Evolutionary conservation across 164 flowering plant genomes (phyloP).

Genomic region (Amborella trichopoda): DNA sequence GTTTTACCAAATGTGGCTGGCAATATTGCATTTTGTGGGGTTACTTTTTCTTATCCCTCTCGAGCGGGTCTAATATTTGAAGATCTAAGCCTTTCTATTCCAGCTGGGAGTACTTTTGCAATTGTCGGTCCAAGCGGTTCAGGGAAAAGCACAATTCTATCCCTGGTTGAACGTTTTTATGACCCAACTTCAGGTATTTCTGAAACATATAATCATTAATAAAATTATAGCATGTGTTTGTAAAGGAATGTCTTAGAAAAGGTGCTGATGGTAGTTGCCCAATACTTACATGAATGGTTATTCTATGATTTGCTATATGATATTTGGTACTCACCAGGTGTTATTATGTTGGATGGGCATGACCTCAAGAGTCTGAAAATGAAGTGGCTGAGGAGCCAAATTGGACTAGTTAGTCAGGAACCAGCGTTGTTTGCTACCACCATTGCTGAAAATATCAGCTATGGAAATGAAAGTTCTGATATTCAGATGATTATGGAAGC

Average conservation of each 20-base stretch:
- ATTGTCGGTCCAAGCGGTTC: slow-evolving; percentile 80
- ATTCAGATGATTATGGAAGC: slow-evolving; percentile 49
- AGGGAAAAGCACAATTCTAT: slow-evolving; percentile 70
- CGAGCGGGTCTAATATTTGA: slow-evolving; percentile 38
- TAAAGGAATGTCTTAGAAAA: no score
- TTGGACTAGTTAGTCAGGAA: slow-evolving; percentile 83
- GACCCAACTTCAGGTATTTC: slow-evolving; percentile 57
- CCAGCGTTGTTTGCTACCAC: slow-evolving; percentile 67
- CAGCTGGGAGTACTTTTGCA: slow-evolving; percentile 51
- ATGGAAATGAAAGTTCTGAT: slow-evolving; percentile 48
- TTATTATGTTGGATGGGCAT: slow-evolving; percentile 59
- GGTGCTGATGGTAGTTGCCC: no score
- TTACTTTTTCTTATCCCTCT: slow-evolving; percentile 57
- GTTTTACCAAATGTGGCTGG: slow-evolving; percentile 29
- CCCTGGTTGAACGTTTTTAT: slow-evolving; percentile 62
- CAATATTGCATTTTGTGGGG: slow-evolving; percentile 45
- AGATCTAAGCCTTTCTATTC: slow-evolving; percentile 36
- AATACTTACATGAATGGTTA: no score
- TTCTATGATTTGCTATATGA: no score
- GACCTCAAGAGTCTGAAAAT: slow-evolving; percentile 37
- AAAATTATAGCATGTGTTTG: no score
- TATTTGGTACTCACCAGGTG: slow-evolving; percentile 30
- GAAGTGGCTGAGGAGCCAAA: slow-evolving; percentile 69
- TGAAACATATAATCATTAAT: background rate
- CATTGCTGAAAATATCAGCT: slow-evolving; percentile 49